These are phyloP conservation scores for Sugiyamaella valdiviana DNA, from an alignment of 805 yeast species.

Conservation along the genomic window DNA sequence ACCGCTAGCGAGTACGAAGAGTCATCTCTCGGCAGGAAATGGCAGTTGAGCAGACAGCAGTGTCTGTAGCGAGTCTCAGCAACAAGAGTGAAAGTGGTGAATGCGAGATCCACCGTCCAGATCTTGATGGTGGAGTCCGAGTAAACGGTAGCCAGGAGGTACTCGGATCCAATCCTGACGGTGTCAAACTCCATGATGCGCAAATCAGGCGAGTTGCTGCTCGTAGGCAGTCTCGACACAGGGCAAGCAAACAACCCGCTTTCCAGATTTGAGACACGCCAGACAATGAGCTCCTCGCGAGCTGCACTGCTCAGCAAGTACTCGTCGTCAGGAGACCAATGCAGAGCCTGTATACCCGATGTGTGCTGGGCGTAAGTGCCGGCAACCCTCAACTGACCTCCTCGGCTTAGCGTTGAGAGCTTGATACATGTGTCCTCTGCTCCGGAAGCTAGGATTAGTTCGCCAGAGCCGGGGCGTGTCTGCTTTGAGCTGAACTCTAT, in stretches of 20 bases:
- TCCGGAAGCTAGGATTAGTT: slow-evolving; percentile 56
- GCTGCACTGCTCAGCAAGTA: slow-evolving; percentile 50
- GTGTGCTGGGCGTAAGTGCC: slow-evolving; percentile 76
- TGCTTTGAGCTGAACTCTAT: slow-evolving; percentile 45
- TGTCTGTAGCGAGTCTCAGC: slow-evolving; percentile 53
- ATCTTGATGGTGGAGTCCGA: slow-evolving; percentile 75
- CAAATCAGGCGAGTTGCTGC: slow-evolving; percentile 64
- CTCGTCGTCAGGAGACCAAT: slow-evolving; percentile 36
- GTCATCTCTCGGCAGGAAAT: slow-evolving; percentile 35
- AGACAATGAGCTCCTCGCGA: slow-evolving; percentile 78
- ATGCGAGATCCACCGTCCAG: slow-evolving; percentile 45
- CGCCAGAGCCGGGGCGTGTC: slow-evolving; percentile 13
- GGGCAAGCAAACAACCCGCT: slow-evolving; percentile 37
- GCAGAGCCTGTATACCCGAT: slow-evolving; percentile 77
- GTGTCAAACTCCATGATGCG: slow-evolving; percentile 82
- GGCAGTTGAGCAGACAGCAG: slow-evolving; percentile 68
- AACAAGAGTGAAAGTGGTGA: slow-evolving; percentile 39
- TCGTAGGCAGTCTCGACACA: slow-evolving; percentile 50
- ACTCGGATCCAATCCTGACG: slow-evolving; percentile 27
- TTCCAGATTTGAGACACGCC: slow-evolving; percentile 50
- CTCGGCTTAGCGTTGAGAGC: slow-evolving; percentile 38
- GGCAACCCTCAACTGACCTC: slow-evolving; percentile 41
- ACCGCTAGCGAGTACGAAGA: slow-evolving; percentile 40
- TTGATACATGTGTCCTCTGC: slow-evolving; percentile 83
- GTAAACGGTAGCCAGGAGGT: slow-evolving; percentile 62